Percentiles rank a stretch among this genome's conserved stretches.
Conservation (phyloP, 108 stramenopile genomes). For the Nitzschia sp. region DNA sequence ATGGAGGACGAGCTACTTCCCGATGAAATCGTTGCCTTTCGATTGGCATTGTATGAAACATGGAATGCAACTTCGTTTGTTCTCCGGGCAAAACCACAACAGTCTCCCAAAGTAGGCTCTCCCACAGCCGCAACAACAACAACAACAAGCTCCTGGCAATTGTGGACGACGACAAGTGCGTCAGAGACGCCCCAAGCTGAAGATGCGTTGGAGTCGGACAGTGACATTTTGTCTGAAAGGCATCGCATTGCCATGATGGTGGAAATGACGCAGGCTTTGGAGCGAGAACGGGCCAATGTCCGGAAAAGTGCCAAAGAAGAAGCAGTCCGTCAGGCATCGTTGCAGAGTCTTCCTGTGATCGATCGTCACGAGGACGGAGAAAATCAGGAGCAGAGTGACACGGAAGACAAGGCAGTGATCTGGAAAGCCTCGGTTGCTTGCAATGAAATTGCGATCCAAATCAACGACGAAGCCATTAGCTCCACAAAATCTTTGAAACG, state of each 20-base stretch:
- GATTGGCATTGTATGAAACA: slow-evolving; percentile 42
- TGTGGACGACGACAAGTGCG: slow-evolving; percentile 1
- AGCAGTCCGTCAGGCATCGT: not conserved
- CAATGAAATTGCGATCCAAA: slow-evolving; percentile 46
- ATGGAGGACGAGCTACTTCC: slow-evolving; percentile 58
- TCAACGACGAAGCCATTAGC: slow-evolving; percentile 42
- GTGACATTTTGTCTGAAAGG: slow-evolving; percentile 33
- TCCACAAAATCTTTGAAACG: slow-evolving; percentile 2
- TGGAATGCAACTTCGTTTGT: not conserved
- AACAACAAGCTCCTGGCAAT: not conserved
- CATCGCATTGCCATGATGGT: slow-evolving; percentile 44
- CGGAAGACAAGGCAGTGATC: not conserved
- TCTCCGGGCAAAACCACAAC: not conserved
- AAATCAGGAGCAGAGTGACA: not conserved
- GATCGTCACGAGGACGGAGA: not conserved
- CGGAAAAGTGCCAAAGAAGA: not conserved
- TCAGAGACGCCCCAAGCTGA: not conserved
- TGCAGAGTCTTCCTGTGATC: slow-evolving; percentile 8
- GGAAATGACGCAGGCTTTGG: slow-evolving; percentile 43
- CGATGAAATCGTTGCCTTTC: slow-evolving; percentile 67
- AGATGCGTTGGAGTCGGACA: slow-evolving; percentile 8
- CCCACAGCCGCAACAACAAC: not conserved
- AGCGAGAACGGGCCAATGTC: slow-evolving; percentile 28
- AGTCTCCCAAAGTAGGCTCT: not conserved
- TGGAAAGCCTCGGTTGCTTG: slow-evolving; percentile 45